Percentiles rank a stretch among this genome's conserved stretches.
Evolutionary conservation across 768 basidiomycete genomes (phyloP).

Genomic region (Auriscalpium microsporum): DNA sequence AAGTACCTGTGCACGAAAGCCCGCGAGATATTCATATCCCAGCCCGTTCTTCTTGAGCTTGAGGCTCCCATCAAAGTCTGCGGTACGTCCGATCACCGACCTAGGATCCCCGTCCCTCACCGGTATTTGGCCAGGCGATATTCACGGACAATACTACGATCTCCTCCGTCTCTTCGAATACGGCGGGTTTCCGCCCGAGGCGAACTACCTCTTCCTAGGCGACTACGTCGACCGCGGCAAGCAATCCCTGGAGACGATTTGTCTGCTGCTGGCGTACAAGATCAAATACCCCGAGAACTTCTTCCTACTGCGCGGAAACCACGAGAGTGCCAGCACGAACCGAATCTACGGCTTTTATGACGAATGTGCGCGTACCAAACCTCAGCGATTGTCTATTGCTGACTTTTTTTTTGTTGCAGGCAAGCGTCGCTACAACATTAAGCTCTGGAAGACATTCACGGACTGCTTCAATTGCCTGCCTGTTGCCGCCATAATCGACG

Average conservation of each 20-base stretch:
- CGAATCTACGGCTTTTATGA: constrained; percentile 99
- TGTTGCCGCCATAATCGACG: constrained; percentile 98
- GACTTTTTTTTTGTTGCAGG: constrained; percentile 37
- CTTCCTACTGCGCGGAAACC: constrained; percentile 97
- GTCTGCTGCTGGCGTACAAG: constrained; percentile 97
- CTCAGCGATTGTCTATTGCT: not conserved
- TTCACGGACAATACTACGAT: constrained; percentile 99
- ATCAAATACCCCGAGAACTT: constrained; percentile 99
- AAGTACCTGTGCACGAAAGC: constrained; percentile 98
- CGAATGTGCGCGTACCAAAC: constrained; percentile 65
- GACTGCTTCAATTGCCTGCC: constrained; percentile 99
- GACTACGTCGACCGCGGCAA: constrained; percentile 99
- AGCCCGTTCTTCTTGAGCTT: constrained; percentile 94
- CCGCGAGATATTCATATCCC: constrained; percentile 98
- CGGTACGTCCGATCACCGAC: constrained; percentile 21
- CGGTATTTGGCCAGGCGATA: constrained; percentile 46
- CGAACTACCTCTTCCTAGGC: constrained; percentile 98
- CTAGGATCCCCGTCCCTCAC: no score
- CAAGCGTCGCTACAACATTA: constrained; percentile 99
- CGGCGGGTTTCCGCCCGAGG: constrained; percentile 98
- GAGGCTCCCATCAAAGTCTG: constrained; percentile 99
- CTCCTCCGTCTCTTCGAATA: constrained; percentile 97
- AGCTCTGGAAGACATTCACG: constrained; percentile 99
- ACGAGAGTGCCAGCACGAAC: constrained; percentile 99
- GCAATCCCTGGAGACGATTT: constrained; percentile 97